These are phyloP conservation scores for Salix exigua DNA, from an alignment of 345 rosid species.

Conservation along the genomic window DNA sequence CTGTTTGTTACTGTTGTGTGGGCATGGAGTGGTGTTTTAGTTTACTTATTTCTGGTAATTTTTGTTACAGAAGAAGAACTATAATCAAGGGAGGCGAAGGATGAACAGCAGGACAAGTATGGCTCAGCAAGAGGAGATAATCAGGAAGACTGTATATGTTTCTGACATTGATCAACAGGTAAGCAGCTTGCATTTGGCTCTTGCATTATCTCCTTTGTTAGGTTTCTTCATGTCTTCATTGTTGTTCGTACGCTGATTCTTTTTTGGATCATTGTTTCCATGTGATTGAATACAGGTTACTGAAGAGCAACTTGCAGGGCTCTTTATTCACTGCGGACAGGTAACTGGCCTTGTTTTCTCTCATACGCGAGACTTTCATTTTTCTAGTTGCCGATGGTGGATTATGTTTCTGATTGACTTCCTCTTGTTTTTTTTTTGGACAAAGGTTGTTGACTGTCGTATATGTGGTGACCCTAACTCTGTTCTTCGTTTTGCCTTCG, in stretches of 20 bases:
- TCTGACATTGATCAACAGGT: conserved; percentile 83
- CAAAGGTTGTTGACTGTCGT: conserved; percentile 57
- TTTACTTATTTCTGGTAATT: conserved; percentile 2
- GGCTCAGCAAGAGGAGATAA: conserved; percentile 90
- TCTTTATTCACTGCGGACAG: conserved; percentile 76
- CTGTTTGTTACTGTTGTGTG: not conserved
- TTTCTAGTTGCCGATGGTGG: not conserved
- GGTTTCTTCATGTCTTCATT: not conserved
- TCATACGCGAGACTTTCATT: not conserved
- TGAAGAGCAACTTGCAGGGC: conserved; percentile 89
- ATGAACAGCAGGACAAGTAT: conserved; percentile 70
- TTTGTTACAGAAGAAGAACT: conserved; percentile 63
- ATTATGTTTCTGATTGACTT: not conserved
- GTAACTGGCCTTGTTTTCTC: conserved; percentile 31
- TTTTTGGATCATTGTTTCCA: conserved; percentile 3
- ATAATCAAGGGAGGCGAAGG: conserved; percentile 69
- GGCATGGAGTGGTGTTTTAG: not conserved
- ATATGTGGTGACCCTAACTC: conserved; percentile 95
- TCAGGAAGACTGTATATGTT: conserved; percentile 79
- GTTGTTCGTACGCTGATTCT: conserved; percentile 12
- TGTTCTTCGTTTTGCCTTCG: conserved; percentile 86
- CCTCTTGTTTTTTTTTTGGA: not conserved
- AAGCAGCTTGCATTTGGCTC: conserved; percentile 1
- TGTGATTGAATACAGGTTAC: conserved; percentile 51
- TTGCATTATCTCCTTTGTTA: not conserved